A percentile compares a stretch with the other conserved stretches of the same genome.
Conservation (phyloP, 306 rosid genomes). For the Cajanus cajan region DNA sequence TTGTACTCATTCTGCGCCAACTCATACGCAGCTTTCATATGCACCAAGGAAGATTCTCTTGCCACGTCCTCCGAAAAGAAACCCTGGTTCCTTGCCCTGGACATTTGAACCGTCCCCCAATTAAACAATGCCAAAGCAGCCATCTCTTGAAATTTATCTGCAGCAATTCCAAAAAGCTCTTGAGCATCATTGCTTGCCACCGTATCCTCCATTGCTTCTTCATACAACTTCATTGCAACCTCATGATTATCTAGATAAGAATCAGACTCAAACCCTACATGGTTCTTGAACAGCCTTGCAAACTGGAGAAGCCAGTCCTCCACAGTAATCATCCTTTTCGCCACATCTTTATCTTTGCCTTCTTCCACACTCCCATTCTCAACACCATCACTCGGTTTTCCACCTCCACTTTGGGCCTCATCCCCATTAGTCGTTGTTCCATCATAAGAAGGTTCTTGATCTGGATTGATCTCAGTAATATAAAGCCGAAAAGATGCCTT, state of each 20-base stretch:
- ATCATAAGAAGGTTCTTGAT: constrained; percentile 18
- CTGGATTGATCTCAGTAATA: background rate
- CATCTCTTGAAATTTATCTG: constrained; percentile 12
- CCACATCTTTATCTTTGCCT: background rate
- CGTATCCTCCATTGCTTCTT: background rate
- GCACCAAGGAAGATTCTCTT: constrained; percentile 51
- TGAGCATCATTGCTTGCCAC: background rate
- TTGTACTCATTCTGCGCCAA: background rate
- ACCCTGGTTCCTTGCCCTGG: constrained; percentile 33
- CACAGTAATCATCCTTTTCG: background rate
- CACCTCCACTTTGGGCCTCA: background rate
- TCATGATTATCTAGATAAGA: constrained; percentile 8
- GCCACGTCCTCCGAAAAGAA: constrained; percentile 57
- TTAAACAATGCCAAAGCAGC: constrained; percentile 8
- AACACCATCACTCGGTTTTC: background rate
- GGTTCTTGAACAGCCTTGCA: constrained; percentile 22
- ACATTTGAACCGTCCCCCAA: constrained; percentile 17
- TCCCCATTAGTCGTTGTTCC: background rate
- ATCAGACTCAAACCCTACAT: constrained; percentile 20
- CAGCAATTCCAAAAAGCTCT: constrained; percentile 9
- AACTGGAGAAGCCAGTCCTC: constrained; percentile 22
- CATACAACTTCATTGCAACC: constrained; percentile 6
- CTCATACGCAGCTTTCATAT: constrained; percentile 48
- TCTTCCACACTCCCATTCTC: background rate
- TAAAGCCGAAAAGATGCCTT: background rate